Evolutionary conservation across 257 asterid species (phyloP).

Genomic region (Jasminum sambac): DNA sequence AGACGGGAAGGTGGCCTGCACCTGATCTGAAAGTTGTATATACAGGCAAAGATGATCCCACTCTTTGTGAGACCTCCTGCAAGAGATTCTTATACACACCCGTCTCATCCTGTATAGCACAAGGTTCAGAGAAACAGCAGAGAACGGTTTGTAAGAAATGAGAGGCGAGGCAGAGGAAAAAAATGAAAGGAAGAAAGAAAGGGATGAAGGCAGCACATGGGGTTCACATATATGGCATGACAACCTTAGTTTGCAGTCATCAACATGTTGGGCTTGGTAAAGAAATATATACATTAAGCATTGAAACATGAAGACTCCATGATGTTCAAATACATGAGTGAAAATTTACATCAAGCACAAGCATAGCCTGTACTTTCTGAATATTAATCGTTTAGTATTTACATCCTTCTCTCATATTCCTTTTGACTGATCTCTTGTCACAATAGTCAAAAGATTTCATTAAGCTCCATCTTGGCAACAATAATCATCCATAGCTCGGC

Average conservation of each 20-base stretch:
- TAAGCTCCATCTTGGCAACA: not conserved
- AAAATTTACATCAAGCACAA: conserved; percentile 7
- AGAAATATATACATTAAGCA: not conserved
- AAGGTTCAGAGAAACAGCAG: conserved; percentile 19
- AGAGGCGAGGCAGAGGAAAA: no score
- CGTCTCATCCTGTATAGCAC: conserved; percentile 65
- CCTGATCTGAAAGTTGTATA: conserved; percentile 76
- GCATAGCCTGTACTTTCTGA: conserved; percentile 5
- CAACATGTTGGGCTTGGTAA: conserved; percentile 1
- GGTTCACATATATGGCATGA: conserved; percentile 5
- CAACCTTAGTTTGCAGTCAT: conserved; percentile 12
- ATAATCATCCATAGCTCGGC: not conserved
- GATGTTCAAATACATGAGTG: not conserved
- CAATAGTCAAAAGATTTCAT: not conserved
- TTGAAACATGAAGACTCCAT: conserved; percentile 6
- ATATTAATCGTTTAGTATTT: conserved; percentile 5
- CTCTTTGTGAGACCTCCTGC: conserved; percentile 85
- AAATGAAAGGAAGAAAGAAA: not conserved
- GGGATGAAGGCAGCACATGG: not conserved
- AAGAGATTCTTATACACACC: conserved; percentile 82
- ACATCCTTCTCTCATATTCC: conserved; percentile 1
- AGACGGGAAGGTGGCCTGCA: conserved; percentile 71
- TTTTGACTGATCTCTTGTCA: not conserved
- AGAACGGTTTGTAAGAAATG: conserved; percentile 12
- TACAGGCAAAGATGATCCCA: conserved; percentile 67